A percentile compares a stretch with the other conserved stretches of the same genome.
These are phyloP conservation scores for Chlorencoelia australis DNA, from an alignment of 2,329 filamentous ascomycete genomes.

Conservation along the genomic window DNA sequence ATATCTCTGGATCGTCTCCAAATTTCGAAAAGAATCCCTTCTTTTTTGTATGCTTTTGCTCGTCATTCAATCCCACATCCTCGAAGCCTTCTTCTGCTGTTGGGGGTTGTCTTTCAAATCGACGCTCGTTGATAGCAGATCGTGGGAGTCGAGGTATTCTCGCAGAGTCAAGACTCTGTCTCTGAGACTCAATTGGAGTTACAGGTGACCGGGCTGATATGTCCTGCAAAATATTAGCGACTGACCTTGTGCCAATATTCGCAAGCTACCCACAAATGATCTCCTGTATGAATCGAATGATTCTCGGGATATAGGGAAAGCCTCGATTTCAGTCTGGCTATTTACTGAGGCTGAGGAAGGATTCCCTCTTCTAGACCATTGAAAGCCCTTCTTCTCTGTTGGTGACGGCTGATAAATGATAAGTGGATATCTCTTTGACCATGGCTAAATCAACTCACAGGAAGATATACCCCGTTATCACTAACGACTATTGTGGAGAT, in stretches of 20 bases:
- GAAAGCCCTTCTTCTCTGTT: constrained; percentile 68
- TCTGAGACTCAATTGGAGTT: constrained; percentile 42
- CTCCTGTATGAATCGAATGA: constrained; percentile 95
- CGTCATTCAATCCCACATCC: constrained; percentile 79
- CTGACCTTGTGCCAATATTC: background rate
- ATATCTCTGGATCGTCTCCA: constrained; percentile 40
- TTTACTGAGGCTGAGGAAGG: constrained; percentile 44
- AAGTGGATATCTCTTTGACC: constrained; percentile 23
- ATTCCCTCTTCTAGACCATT: constrained; percentile 53
- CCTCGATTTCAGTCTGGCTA: constrained; percentile 74
- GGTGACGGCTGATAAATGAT: constrained; percentile 61
- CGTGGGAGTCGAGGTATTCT: constrained; percentile 52
- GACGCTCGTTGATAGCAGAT: constrained; percentile 46
- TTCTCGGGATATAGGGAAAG: constrained; percentile 89
- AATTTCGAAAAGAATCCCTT: constrained; percentile 79
- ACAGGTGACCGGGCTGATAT: constrained; percentile 82
- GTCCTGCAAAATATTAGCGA: constrained; percentile 47
- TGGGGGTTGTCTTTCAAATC: constrained; percentile 49
- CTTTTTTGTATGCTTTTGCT: constrained; percentile 46
- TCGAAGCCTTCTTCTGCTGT: constrained; percentile 77
- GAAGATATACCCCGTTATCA: constrained; percentile 88
- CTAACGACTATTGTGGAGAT: constrained; percentile 65
- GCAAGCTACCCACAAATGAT: constrained; percentile 66
- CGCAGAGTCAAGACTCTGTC: constrained; percentile 73
- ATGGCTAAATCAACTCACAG: constrained; percentile 63